Base-by-base conservation (phyloP, 257 asterid genomes). In the Solanum acaule region DNA sequence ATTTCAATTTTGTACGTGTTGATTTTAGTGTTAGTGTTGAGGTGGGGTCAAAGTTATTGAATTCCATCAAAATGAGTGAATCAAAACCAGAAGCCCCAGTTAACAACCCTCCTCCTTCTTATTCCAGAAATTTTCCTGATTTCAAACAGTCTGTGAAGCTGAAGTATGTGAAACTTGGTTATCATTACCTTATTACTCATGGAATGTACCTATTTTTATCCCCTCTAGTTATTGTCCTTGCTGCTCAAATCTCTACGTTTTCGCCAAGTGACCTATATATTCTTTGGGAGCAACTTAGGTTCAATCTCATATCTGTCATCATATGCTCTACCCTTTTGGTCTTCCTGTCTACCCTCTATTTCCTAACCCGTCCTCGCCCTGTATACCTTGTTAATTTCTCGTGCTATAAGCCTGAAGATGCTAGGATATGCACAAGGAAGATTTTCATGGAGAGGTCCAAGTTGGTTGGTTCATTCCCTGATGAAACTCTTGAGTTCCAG, bases 161-260 rank as follows among this genome's bases (percentile, higher is more conserved):
- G 79, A 90, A 90, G 88, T 90, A 90, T 87, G 91, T 90, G 49
- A 90, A 90, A 44, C 92, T 90, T 70, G 92, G 92, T 14, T 90
- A 90, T 46, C 92, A 88, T 87, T 83, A 88, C 91, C 90, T 90
- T 11, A 90, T 90, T 70, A 90, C 91, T 13, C 92, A 90, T 88
- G 92, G 92, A 73, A 90, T 90, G 91, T 88, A 88, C 76, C 82
- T 90, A 46, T 86, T 87, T 71, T 77, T 90, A 61, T 88, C 88
- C 73, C 92, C 92, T 29, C n/a, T 90, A 29, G 86, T 89, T 16
- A 86, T 88, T 49, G 70, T 90, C 31, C 33, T 84, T 79, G 92
- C 91, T 49, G 91, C 91, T 40, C 92, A 90, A 23, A 22, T 90
- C 10, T 90, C 92, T 38, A 90, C 92, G 14, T 87, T 89, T 65